A percentile compares a stretch with the other conserved stretches of the same genome.
These are phyloP conservation scores for Nymphaea thermarum DNA, from an alignment of 164 flowering plant species.

Conservation along the genomic window DNA sequence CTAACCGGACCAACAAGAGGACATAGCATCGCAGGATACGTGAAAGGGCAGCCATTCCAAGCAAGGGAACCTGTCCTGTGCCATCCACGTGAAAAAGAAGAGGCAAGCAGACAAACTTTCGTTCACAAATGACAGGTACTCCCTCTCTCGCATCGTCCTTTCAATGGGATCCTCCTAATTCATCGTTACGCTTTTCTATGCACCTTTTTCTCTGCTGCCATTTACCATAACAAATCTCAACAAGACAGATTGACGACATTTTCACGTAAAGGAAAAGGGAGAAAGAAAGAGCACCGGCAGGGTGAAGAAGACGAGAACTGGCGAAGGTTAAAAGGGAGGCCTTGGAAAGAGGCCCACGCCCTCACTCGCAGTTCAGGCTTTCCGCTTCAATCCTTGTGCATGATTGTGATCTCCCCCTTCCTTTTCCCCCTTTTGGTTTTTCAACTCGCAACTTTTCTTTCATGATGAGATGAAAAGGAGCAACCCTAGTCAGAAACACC, in stretches of 20 bases:
- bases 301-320: not conserved
- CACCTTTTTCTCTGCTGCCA: not conserved
- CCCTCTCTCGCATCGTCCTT: not conserved
- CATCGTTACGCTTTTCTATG: not conserved
- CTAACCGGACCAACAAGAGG: too few species aligned
- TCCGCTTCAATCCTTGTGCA: slow-evolving; percentile 8
- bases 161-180: not conserved
- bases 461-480: too few species aligned
- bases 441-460: not conserved
- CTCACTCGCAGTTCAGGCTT: not conserved
- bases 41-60: not conserved
- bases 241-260: not conserved
- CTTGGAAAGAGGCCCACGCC: not conserved
- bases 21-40: too few species aligned
- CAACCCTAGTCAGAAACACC: too few species aligned
- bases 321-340: not conserved
- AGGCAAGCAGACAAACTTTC: not conserved
- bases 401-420: slow-evolving; percentile 2
- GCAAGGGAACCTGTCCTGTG: not conserved
- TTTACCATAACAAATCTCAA: not conserved
- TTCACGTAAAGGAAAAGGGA: not conserved
- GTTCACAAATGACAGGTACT: too few species aligned
- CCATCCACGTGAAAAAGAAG: not conserved
- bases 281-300: not conserved
- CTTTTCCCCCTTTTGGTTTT: not conserved